Conservation (phyloP, 352 stramenopile genomes). For the Achlya hypogyna region DNA sequence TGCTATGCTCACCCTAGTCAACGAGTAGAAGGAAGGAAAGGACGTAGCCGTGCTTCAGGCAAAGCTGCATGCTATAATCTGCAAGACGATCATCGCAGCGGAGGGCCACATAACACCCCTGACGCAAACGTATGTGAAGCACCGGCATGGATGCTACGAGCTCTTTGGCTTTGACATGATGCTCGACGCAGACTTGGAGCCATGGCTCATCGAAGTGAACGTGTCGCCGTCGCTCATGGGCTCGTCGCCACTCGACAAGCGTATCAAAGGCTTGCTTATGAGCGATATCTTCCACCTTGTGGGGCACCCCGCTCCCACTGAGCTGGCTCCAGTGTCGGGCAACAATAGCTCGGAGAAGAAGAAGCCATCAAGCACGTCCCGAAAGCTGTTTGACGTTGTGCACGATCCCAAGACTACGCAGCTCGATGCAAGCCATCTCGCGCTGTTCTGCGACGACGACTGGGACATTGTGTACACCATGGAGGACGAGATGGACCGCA, state of each 20-base stretch:
- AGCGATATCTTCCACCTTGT: slow-evolving; percentile 78
- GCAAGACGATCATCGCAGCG: slow-evolving; percentile 62
- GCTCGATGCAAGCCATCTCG: slow-evolving; percentile 41
- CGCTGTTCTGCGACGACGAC: slow-evolving; percentile 43
- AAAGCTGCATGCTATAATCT: slow-evolving; percentile 50
- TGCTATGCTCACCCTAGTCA: slow-evolving; percentile 29
- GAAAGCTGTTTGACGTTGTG: slow-evolving; percentile 52
- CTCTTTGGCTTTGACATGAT: slow-evolving; percentile 74
- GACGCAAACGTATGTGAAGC: slow-evolving; percentile 24
- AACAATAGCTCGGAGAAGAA: not conserved
- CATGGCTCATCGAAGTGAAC: slow-evolving; percentile 71
- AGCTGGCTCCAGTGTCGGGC: not conserved
- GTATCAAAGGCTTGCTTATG: slow-evolving; percentile 66
- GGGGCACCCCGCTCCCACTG: slow-evolving; percentile 33
- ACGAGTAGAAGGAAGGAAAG: slow-evolving; percentile 5
- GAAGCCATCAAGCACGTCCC: slow-evolving; percentile 24
- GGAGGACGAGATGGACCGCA: slow-evolving; percentile 61
- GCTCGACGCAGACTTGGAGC: slow-evolving; percentile 42
- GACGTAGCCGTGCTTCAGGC: slow-evolving; percentile 2
- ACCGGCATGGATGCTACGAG: slow-evolving; percentile 38
- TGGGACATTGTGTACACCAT: slow-evolving; percentile 52
- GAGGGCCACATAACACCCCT: slow-evolving; percentile 55
- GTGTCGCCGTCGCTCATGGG: slow-evolving; percentile 77
- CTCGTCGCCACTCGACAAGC: slow-evolving; percentile 53
- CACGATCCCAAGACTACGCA: slow-evolving; percentile 31